Percentiles rank a stretch among this genome's conserved stretches.
Evolutionary conservation across 2,329 filamentous ascomycete species (phyloP).

Genomic region (Ascochyta lentis): DNA sequence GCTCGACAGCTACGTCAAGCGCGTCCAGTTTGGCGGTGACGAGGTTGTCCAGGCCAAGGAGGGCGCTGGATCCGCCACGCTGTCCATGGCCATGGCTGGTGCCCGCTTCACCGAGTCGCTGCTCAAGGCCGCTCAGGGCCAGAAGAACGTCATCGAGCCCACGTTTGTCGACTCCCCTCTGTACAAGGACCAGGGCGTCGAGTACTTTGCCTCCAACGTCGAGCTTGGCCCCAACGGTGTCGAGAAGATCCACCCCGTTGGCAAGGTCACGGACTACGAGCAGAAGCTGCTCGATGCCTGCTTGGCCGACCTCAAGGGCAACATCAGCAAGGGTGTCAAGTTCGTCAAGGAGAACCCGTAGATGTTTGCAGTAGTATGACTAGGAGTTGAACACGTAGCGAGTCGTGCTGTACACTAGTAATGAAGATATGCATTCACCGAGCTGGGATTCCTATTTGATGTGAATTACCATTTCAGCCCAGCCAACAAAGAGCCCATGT

Average conservation of each 20-base stretch:
- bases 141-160: constrained; percentile 94
- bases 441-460: too few species aligned
- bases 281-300: constrained; percentile 86
- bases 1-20: constrained; percentile 79
- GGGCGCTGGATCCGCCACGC: constrained; percentile 93
- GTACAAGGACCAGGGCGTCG: constrained; percentile 97
- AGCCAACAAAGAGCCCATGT: too few species aligned
- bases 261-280: constrained; percentile 84
- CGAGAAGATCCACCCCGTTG: constrained; percentile 88
- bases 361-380: constrained; percentile 3
- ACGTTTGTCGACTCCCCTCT: constrained; percentile 96
- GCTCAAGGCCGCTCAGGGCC: constrained; percentile 88
- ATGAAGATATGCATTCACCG: constrained; percentile 24
- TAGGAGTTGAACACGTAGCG: not conserved
- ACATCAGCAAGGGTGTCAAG: constrained; percentile 89
- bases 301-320: constrained; percentile 84
- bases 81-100: constrained; percentile 99
- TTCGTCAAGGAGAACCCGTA: constrained; percentile 66
- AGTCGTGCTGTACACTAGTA: constrained; percentile 37
- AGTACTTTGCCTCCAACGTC: constrained; percentile 95
- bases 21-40: constrained; percentile 98
- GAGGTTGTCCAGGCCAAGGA: constrained; percentile 99
- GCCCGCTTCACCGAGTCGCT: constrained; percentile 85
- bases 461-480: too few species aligned
- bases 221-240: constrained; percentile 97